phyloP scores from a whole-genome alignment of 2,329 filamentous ascomycete genomes.

The Didymella pomorum region DNA sequence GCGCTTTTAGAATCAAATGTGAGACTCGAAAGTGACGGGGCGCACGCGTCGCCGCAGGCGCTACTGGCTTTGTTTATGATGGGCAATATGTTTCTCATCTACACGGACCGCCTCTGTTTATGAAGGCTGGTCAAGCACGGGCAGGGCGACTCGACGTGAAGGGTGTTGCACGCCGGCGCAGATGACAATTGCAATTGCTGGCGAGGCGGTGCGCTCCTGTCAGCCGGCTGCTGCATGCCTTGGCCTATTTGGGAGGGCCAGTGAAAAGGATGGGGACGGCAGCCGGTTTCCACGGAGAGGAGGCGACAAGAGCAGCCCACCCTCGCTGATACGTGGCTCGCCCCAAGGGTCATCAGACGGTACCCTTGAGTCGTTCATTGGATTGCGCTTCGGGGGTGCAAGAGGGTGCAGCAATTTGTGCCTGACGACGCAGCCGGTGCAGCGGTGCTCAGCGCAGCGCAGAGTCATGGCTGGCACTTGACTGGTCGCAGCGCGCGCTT shows the following conservation, averaged over 20 bases:
- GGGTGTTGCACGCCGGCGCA: slow-evolving; percentile 13
- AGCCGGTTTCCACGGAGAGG: slow-evolving; percentile 27
- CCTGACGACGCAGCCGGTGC: slow-evolving; percentile 34
- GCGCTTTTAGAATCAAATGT: slow-evolving; percentile 1
- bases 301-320: slow-evolving; percentile 22
- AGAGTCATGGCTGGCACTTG: slow-evolving; percentile 26
- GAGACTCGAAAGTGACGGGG: background rate
- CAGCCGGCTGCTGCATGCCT: slow-evolving; percentile 16
- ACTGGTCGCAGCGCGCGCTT: slow-evolving; percentile 23
- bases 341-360: slow-evolving; percentile 32
- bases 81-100: slow-evolving; percentile 40
- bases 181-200: slow-evolving; percentile 9
- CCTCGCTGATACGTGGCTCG: slow-evolving; percentile 40
- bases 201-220: slow-evolving; percentile 15
- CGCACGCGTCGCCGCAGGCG: background rate
- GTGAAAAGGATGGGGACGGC: slow-evolving; percentile 20
- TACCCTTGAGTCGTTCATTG: slow-evolving; percentile 38
- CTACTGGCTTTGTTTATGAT: slow-evolving; percentile 10
- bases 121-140: slow-evolving; percentile 15
- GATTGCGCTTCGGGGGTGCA: slow-evolving; percentile 27
- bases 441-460: slow-evolving; percentile 24
- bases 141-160: slow-evolving; percentile 22
- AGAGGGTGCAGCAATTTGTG: slow-evolving; percentile 35
- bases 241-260: slow-evolving; percentile 20
- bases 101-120: slow-evolving; percentile 36